phyloP scores from a whole-genome alignment of 805 yeast genomes.

The Candida vaughaniae region DNA sequence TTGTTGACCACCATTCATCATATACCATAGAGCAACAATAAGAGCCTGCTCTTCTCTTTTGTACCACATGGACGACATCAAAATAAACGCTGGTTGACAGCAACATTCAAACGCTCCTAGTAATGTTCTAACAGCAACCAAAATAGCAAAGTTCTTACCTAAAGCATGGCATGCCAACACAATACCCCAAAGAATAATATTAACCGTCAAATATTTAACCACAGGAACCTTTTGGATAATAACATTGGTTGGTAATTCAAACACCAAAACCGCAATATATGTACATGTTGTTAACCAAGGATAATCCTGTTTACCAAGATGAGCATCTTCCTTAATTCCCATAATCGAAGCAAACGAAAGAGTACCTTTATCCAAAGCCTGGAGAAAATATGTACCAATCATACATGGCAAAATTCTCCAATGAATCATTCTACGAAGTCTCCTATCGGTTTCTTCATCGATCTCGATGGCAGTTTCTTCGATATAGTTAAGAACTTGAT shows the following conservation, averaged over 20 bases:
- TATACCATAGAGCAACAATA: conserved; percentile 55
- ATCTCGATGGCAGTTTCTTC: conserved; percentile 21
- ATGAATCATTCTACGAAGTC: conserved; percentile 19
- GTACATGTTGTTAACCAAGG: conserved; percentile 54
- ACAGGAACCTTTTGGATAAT: conserved; percentile 43
- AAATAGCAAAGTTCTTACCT: conserved; percentile 49
- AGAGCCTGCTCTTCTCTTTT: conserved; percentile 50
- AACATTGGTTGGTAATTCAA: conserved; percentile 45
- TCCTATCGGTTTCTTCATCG: conserved; percentile 21
- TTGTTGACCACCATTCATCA: conserved; percentile 56
- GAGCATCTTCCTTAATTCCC: conserved; percentile 49
- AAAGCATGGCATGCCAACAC: conserved; percentile 52
- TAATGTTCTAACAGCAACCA: conserved; percentile 52
- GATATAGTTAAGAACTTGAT: conserved; percentile 15
- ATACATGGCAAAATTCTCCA: conserved; percentile 44
- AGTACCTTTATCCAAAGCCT: conserved; percentile 57
- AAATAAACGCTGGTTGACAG: conserved; percentile 54
- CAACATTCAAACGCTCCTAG: conserved; percentile 56
- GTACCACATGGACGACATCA: conserved; percentile 63
- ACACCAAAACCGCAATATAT: conserved; percentile 52
- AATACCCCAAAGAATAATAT: conserved; percentile 54
- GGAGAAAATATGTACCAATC: conserved; percentile 54
- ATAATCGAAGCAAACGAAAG: conserved; percentile 61
- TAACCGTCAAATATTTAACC: conserved; percentile 47
- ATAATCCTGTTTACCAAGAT: conserved; percentile 46